Conservation (phyloP, 371 early-diverging fungal genomes). For the Mortierella polycephala region DNA sequence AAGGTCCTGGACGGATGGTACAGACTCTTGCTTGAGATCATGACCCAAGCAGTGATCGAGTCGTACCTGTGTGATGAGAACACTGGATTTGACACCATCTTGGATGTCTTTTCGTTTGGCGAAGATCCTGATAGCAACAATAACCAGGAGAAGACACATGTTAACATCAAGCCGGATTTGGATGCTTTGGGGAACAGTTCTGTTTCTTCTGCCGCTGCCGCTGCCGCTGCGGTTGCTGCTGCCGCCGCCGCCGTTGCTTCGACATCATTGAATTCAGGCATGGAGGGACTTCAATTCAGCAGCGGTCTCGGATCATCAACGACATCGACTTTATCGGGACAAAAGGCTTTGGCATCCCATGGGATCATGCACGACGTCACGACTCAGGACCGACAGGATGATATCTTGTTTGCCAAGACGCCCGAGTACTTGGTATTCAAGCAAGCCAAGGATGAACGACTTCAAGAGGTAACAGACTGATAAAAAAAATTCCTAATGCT, state of each 20-base stretch:
- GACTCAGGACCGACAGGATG: slow-evolving; percentile 53
- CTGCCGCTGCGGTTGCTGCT: background rate
- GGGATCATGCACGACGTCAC: slow-evolving; percentile 34
- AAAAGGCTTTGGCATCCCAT: background rate
- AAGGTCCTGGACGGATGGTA: slow-evolving; percentile 70
- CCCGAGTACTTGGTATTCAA: slow-evolving; percentile 32
- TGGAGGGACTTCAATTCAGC: slow-evolving; percentile 40
- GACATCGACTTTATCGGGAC: slow-evolving; percentile 7
- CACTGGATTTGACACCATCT: slow-evolving; percentile 65
- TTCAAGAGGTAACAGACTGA: slow-evolving; percentile 51
- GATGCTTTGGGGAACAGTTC: background rate
- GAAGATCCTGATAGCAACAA: slow-evolving; percentile 59
- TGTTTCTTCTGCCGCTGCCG: background rate
- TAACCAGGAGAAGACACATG: background rate
- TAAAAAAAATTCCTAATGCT: background rate
- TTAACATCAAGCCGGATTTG: background rate
- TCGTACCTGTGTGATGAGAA: slow-evolving; percentile 68
- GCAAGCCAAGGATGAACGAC: slow-evolving; percentile 36
- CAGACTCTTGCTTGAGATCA: slow-evolving; percentile 63
- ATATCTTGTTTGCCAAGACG: slow-evolving; percentile 50
- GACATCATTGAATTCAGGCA: slow-evolving; percentile 3
- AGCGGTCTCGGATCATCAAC: slow-evolving; percentile 18
- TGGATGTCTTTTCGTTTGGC: slow-evolving; percentile 72
- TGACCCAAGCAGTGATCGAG: slow-evolving; percentile 72
- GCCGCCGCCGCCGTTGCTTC: background rate